A percentile compares a stretch with the other conserved stretches of the same genome.
Evolutionary conservation across 257 asterid species (phyloP).

Genomic region (Petunia axillaris): DNA sequence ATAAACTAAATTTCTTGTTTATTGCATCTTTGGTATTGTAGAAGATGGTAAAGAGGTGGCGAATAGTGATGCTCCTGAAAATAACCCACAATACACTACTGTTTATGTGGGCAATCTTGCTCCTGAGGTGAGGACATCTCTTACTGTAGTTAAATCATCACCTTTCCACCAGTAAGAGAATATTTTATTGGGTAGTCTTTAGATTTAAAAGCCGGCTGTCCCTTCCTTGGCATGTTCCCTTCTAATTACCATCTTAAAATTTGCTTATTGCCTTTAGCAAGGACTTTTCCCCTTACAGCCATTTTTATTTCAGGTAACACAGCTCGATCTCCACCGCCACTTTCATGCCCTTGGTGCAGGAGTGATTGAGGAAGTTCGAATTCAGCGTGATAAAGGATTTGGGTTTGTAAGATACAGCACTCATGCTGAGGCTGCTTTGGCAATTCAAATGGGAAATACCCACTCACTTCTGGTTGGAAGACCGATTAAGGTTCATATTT

Average conservation of each 20-base stretch:
- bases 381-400: conserved; percentile 94
- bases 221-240: not conserved
- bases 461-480: conserved; percentile 73
- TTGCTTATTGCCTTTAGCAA: conserved; percentile 22
- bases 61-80: conserved; percentile 83
- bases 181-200: not conserved
- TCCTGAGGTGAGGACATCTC: conserved; percentile 63
- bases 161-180: conserved; percentile 8
- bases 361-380: conserved; percentile 88
- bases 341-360: conserved; percentile 91
- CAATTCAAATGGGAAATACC: conserved; percentile 81
- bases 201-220: not conserved
- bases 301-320: conserved; percentile 63
- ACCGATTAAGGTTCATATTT: conserved; percentile 72
- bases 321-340: conserved; percentile 88
- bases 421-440: conserved; percentile 89
- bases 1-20: not conserved
- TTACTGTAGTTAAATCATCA: conserved; percentile 13
- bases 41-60: conserved; percentile 82
- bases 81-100: conserved; percentile 83
- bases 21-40: conserved; percentile 40
- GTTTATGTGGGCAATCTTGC: conserved; percentile 95
- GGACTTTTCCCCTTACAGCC: not conserved
- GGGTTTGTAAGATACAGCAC: conserved; percentile 88
- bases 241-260: not conserved